Conservation (phyloP, 1,284 basidiomycete species). For the Leccinum cinnamomeum region DNA sequence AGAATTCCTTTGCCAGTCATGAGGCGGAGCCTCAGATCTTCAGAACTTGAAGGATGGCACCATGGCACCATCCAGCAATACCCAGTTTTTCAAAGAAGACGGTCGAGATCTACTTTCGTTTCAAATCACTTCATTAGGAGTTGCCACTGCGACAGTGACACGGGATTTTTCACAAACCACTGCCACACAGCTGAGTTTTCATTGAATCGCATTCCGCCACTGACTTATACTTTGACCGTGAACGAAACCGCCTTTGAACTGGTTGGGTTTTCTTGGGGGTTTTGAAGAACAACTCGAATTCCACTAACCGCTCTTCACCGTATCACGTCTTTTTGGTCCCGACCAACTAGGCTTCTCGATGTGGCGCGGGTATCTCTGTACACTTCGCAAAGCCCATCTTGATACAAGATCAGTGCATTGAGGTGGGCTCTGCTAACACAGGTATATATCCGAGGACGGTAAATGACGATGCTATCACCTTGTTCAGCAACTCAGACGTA, state of each 20-base stretch:
- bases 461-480: too few relatives aligned
- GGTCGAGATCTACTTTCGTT: neutral
- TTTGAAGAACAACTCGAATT: neutral
- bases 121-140: neutral
- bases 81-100: neutral
- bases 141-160: neutral
- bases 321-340: neutral
- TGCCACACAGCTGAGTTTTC: neutral
- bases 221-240: neutral
- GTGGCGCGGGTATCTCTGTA: neutral
- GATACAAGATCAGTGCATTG: slow-evolving; percentile 10
- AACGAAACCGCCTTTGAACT: neutral
- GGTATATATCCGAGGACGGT: slow-evolving; percentile 1
- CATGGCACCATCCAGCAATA: neutral
- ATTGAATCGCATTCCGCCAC: neutral
- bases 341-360: neutral
- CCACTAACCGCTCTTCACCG: neutral
- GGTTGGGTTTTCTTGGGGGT: neutral
- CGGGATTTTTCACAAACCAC: neutral
- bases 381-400: slow-evolving; percentile 24
- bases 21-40: neutral
- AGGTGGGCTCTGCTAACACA: slow-evolving; percentile 6
- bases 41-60: neutral
- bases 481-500: neutral
- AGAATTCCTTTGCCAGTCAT: neutral